Conservation (phyloP, 768 basidiomycete genomes). For the Antrodiella citrinella region DNA sequence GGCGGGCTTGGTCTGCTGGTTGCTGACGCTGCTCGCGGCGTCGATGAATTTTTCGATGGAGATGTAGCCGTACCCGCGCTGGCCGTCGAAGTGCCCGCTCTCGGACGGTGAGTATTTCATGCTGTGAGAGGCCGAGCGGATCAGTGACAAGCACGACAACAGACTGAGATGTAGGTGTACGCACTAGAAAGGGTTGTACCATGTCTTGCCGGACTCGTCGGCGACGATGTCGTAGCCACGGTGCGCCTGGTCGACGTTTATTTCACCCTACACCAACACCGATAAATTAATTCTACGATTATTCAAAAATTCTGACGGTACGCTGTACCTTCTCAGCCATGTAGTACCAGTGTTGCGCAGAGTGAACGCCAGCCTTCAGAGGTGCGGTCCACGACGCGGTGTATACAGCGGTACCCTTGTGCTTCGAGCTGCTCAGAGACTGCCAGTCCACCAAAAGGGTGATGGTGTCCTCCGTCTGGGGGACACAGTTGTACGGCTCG, state of each 20-base stretch:
- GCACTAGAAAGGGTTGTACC: conserved; percentile 89
- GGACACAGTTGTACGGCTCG: conserved; percentile 81
- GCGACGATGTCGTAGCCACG: conserved; percentile 87
- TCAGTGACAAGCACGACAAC: conserved; percentile 6
- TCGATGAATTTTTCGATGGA: conserved; percentile 92
- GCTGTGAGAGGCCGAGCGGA: conserved; percentile 32
- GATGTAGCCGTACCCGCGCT: conserved; percentile 86
- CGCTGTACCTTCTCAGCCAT: conserved; percentile 76
- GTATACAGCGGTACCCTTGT: conserved; percentile 83
- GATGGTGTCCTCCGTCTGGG: conserved; percentile 89
- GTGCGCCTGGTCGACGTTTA: conserved; percentile 88
- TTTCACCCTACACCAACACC: conserved; percentile 61
- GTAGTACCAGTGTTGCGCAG: conserved; percentile 91
- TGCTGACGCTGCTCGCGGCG: conserved; percentile 72
- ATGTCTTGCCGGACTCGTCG: conserved; percentile 77
- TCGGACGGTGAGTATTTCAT: conserved; percentile 95
- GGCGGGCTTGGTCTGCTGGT: conserved; percentile 50
- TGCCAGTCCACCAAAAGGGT: conserved; percentile 94
- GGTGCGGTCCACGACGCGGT: conserved; percentile 95
- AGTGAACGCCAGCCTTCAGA: conserved; percentile 81
- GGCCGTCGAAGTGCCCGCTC: conserved; percentile 90
- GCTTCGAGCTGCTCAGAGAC: conserved; percentile 62
- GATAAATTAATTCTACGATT: not conserved
- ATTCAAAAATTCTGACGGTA: not conserved
- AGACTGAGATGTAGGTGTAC: conserved; percentile 22